Percentiles rank a stretch among this genome's conserved stretches.
Conservation (phyloP, 495 filamentous ascomycete genomes). For the Cudoniella acicularis region DNA sequence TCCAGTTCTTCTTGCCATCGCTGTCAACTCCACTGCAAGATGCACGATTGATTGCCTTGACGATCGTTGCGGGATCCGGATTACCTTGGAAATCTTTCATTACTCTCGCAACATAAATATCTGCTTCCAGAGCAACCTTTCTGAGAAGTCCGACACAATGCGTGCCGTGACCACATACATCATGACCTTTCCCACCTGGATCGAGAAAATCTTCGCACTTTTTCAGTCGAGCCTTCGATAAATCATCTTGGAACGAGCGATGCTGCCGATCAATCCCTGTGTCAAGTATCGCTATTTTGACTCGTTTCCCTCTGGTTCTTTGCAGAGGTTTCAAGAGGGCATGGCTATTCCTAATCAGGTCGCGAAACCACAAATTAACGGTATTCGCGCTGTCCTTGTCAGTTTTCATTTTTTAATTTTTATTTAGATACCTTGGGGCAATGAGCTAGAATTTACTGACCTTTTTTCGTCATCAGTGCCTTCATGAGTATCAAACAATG, state of each 20-base stretch:
- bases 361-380: constrained; percentile 4
- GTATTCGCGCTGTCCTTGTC: not conserved
- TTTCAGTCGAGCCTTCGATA: not conserved
- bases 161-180: constrained; percentile 18
- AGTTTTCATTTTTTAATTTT: not conserved
- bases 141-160: constrained; percentile 12
- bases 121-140: constrained; percentile 7
- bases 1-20: constrained; percentile 9
- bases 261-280: constrained; percentile 18
- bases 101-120: constrained; percentile 17
- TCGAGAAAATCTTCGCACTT: constrained; percentile 2
- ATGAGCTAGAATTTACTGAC: no score
- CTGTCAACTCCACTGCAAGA: not conserved
- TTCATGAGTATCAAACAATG: no score
- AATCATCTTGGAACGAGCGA: constrained; percentile 1
- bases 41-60: constrained; percentile 8
- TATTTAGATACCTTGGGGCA: no score
- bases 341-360: not conserved
- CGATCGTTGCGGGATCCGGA: constrained; percentile 1
- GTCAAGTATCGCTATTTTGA: constrained; percentile 22
- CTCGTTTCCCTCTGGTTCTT: not conserved
- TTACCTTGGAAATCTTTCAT: constrained; percentile 6
- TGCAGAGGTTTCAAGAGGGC: not conserved
- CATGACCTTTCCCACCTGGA: not conserved
- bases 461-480: no score